These are phyloP conservation scores for Yamadazyma jaroonii DNA, from an alignment of 1,139 yeast species.

Conservation along the genomic window DNA sequence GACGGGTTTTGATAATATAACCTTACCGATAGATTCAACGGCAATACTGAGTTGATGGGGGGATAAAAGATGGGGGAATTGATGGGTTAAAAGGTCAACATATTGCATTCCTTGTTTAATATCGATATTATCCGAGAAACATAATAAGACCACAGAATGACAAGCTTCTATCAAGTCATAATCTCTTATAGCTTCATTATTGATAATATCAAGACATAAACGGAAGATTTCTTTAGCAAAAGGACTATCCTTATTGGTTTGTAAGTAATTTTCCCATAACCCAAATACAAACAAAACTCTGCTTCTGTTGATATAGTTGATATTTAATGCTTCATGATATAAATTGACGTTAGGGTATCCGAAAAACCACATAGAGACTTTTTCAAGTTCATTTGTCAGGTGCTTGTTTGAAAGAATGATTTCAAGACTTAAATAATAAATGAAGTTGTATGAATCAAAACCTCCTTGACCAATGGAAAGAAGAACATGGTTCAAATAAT, in stretches of 20 bases:
- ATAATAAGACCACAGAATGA: conserved; percentile 62
- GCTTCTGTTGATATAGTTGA: conserved; percentile 39
- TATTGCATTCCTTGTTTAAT: conserved; percentile 33
- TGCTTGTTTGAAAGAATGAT: conserved; percentile 28
- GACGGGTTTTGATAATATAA: conserved; percentile 45
- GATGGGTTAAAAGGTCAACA: conserved; percentile 32
- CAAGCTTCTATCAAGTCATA: conserved; percentile 56
- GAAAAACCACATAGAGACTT: conserved; percentile 37
- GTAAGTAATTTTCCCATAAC: conserved; percentile 56
- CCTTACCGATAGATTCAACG: conserved; percentile 53
- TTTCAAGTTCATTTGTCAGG: conserved; percentile 30
- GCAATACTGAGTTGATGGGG: conserved; percentile 59
- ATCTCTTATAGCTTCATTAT: conserved; percentile 25
- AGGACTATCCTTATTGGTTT: conserved; percentile 21
- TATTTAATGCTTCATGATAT: conserved; percentile 30
- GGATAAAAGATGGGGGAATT: conserved; percentile 59
- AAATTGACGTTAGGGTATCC: conserved; percentile 39
- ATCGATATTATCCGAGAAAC: conserved; percentile 28
- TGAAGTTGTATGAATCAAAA: conserved; percentile 66
- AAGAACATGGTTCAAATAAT: conserved; percentile 52
- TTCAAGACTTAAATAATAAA: conserved; percentile 54
- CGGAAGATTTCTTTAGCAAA: conserved; percentile 40
- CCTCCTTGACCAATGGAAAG: conserved; percentile 68
- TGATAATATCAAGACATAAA: conserved; percentile 40
- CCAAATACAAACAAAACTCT: conserved; percentile 58